Evolutionary conservation across 306 rosid genomes (phyloP).

Genomic region (Parietaria judaica): DNA sequence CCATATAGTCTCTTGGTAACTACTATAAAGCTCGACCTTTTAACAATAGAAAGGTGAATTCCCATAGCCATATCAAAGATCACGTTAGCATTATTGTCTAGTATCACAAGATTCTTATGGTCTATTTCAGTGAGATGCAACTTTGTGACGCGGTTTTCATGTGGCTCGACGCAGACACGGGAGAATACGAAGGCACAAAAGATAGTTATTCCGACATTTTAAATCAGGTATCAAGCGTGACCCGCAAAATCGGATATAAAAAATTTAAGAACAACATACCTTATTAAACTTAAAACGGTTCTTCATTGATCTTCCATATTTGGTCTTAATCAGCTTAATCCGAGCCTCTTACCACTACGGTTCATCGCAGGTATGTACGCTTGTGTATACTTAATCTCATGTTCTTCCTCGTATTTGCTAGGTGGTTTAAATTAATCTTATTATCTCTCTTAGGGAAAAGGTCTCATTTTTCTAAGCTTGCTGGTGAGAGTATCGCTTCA

Average conservation of each 20-base stretch:
- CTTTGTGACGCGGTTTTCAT: constrained; percentile 52
- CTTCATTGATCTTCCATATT: neutral
- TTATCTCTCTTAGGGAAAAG: constrained; percentile 48
- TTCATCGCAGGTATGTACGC: constrained; percentile 58
- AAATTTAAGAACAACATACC: constrained; percentile 4
- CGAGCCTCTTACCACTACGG: constrained; percentile 71
- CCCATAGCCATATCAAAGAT: constrained; percentile 15
- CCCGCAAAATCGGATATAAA: constrained; percentile 13
- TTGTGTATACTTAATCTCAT: constrained; percentile 21
- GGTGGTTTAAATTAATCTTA: constrained; percentile 23
- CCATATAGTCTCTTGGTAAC: constrained; percentile 45
- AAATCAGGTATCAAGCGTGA: constrained; percentile 39
- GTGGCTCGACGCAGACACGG: constrained; percentile 49
- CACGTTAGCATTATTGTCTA: neutral
- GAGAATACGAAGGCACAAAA: constrained; percentile 34
- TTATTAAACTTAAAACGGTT: neutral
- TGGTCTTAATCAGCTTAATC: constrained; percentile 44
- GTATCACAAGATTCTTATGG: constrained; percentile 23
- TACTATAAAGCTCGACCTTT: constrained; percentile 43
- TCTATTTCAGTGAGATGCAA: constrained; percentile 65
- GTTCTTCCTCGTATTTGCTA: constrained; percentile 23
- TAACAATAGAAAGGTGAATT: constrained; percentile 68
- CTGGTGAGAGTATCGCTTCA: constrained; percentile 56
- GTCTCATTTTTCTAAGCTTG: constrained; percentile 51
- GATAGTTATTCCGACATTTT: constrained; percentile 30